Conservation (phyloP, 2,329 filamentous ascomycete genomes). For the Arthrobotrys iridis region DNA sequence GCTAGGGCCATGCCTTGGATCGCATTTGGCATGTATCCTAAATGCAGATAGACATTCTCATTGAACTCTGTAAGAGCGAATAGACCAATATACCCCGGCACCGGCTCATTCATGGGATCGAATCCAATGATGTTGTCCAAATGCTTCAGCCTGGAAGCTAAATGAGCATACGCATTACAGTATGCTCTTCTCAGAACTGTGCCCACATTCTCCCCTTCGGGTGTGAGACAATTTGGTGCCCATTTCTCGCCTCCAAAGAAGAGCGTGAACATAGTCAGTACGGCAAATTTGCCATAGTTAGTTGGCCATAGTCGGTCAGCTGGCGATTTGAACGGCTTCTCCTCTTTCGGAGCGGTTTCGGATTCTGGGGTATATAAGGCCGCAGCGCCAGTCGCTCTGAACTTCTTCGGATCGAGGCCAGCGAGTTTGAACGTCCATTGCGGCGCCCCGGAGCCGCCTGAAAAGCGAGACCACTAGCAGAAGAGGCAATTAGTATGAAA, state of each 20-base stretch:
- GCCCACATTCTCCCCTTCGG: constrained; percentile 89
- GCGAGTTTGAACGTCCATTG: constrained; percentile 63
- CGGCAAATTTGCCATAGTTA: constrained; percentile 88
- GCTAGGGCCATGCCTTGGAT: constrained; percentile 62
- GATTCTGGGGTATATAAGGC: constrained; percentile 52
- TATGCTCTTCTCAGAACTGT: constrained; percentile 92
- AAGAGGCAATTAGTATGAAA: not conserved
- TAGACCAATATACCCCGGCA: constrained; percentile 63
- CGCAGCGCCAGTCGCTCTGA: constrained; percentile 54
- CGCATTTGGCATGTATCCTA: constrained; percentile 62
- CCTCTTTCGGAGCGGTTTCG: constrained; percentile 46
- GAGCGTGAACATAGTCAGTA: constrained; percentile 90
- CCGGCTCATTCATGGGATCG: constrained; percentile 64
- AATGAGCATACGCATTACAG: constrained; percentile 78
- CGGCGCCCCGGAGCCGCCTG: constrained; percentile 63
- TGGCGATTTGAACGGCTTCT: constrained; percentile 55
- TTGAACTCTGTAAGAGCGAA: constrained; percentile 62
- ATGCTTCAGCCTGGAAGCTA: constrained; percentile 71
- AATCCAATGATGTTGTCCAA: constrained; percentile 60
- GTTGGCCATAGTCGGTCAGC: constrained; percentile 79
- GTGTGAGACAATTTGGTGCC: constrained; percentile 73
- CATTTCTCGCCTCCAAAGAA: constrained; percentile 94
- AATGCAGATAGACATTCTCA: constrained; percentile 63
- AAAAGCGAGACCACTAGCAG: constrained; percentile 62
- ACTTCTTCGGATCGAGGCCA: constrained; percentile 60